Conservation (phyloP, 1,284 basidiomycete species). For the Trametes pubescens region DNA sequence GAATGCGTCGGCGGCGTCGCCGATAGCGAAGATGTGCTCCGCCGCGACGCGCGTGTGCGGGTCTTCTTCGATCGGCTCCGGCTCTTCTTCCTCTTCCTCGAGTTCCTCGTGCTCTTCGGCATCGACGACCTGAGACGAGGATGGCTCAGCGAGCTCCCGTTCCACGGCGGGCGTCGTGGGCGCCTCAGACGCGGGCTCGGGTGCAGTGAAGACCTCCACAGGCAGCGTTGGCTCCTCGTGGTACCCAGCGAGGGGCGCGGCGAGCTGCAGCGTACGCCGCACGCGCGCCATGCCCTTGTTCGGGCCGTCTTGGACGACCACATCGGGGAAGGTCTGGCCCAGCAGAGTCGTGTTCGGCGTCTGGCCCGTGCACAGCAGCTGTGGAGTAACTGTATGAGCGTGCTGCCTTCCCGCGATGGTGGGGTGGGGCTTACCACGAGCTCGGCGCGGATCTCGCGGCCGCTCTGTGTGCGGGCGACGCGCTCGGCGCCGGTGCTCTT, state of each 20-base stretch:
- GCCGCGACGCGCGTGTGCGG: conserved; percentile 47
- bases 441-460: conserved; percentile 67
- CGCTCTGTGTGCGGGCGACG: conserved; percentile 62
- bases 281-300: conserved; percentile 61
- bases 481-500: conserved; percentile 43
- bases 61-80: conserved; percentile 30
- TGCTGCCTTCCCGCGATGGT: background rate
- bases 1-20: conserved; percentile 76
- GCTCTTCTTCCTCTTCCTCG: conserved; percentile 35
- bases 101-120: background rate
- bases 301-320: conserved; percentile 52
- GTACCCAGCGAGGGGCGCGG: conserved; percentile 33
- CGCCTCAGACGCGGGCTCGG: background rate
- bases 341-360: conserved; percentile 73
- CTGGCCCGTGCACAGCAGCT: conserved; percentile 84
- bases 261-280: conserved; percentile 67
- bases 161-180: background rate
- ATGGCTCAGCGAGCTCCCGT: background rate
- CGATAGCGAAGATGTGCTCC: conserved; percentile 71
- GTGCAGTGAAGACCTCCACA: conserved; percentile 13
- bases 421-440: conserved; percentile 55
- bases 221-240: background rate
- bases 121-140: background rate
- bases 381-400: conserved; percentile 6
- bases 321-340: conserved; percentile 54